phyloP scores from a whole-genome alignment of 192 early-diverging fungal species.

The Funneliformis mosseae region DNA sequence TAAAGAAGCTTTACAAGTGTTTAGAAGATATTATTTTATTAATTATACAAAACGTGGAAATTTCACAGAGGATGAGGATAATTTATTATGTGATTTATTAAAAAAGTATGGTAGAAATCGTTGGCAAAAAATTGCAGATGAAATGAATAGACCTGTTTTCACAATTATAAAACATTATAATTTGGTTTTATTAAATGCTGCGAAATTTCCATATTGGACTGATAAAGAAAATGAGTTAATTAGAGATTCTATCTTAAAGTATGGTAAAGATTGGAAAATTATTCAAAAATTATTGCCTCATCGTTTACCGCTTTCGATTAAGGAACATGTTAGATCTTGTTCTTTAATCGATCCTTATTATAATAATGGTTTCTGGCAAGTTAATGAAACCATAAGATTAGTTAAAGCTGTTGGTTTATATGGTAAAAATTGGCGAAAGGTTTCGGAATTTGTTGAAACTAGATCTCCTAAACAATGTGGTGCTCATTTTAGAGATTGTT shows the following conservation, averaged over 20 bases:
- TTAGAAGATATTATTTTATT: background rate
- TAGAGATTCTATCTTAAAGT: background rate
- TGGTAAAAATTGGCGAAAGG: background rate
- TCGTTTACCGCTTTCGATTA: background rate
- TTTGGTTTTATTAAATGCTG: background rate
- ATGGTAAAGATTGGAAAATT: background rate
- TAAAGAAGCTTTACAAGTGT: background rate
- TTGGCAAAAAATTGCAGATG: background rate
- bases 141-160: background rate
- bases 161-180: background rate
- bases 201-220: background rate
- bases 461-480: background rate
- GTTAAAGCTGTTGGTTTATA: background rate
- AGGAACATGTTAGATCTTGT: background rate
- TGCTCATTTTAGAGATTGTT: background rate
- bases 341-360: background rate
- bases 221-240: background rate
- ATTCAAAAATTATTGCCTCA: constrained; percentile 4
- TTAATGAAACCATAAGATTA: background rate
- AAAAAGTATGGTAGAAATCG: background rate
- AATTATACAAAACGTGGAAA: background rate
- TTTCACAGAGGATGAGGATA: background rate
- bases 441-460: background rate
- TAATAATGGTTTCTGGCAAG: background rate
- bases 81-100: background rate